phyloP scores from a whole-genome alignment of 1,139 yeast genomes.

The Geotrichum siamense region DNA sequence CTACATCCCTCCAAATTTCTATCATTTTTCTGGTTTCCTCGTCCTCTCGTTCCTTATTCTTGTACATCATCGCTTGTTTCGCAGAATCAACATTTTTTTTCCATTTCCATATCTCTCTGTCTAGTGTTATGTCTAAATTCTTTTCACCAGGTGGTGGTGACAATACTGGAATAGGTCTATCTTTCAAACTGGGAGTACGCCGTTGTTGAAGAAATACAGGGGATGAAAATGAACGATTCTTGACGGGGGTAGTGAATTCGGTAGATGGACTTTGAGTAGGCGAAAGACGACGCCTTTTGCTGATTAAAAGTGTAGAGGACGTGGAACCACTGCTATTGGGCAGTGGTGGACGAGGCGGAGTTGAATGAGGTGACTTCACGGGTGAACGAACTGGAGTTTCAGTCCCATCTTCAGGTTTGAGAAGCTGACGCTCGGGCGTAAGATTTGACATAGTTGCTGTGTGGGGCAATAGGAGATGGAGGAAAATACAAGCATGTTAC shows the following conservation, averaged over 20 bases:
- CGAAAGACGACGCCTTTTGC: conserved; percentile 26
- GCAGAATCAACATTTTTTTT: conserved; percentile 31
- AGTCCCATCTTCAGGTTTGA: neutral
- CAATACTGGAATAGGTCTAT: conserved; percentile 29
- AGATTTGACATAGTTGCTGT: too few species aligned
- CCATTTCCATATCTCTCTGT: conserved; percentile 28
- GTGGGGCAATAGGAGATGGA: too few species aligned
- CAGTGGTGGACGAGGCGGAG: conserved; percentile 25
- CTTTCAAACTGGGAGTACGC: conserved; percentile 29
- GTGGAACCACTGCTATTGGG: conserved; percentile 14
- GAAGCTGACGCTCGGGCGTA: neutral
- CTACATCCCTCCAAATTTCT: conserved; percentile 41
- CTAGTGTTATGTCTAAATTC: conserved; percentile 24
- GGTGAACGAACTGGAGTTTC: conserved; percentile 20
- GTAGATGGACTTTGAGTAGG: conserved; percentile 18
- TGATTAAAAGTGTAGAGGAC: conserved; percentile 24
- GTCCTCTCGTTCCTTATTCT: conserved; percentile 26
- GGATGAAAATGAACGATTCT: conserved; percentile 26
- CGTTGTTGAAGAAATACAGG: conserved; percentile 20
- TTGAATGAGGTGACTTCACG: conserved; percentile 22
- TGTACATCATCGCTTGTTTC: conserved; percentile 35
- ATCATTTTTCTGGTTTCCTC: conserved; percentile 31
- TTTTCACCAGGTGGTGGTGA: conserved; percentile 22
- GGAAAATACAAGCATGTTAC: too few species aligned
- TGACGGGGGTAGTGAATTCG: conserved; percentile 23